These are phyloP conservation scores for Pichia californica DNA, from an alignment of 805 yeast genomes.

Conservation along the genomic window DNA sequence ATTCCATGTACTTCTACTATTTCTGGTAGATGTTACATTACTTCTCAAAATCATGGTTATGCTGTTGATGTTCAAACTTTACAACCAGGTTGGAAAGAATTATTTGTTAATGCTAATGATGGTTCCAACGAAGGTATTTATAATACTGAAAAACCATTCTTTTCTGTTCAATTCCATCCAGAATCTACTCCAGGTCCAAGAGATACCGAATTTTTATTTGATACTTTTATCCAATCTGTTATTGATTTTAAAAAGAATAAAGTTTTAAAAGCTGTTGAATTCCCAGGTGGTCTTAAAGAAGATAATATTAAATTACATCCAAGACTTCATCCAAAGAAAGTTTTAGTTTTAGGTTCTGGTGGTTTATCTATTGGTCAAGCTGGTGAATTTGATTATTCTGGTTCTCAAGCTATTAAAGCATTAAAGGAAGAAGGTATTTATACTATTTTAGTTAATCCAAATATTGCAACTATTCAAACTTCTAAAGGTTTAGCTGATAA, in stretches of 20 bases:
- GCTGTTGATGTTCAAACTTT: conserved; percentile 86
- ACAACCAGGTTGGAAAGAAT: conserved; percentile 79
- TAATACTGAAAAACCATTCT: conserved; percentile 78
- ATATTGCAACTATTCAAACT: conserved; percentile 97
- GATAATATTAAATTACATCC: conserved; percentile 77
- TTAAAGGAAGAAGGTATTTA: conserved; percentile 96
- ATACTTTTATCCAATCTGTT: conserved; percentile 82
- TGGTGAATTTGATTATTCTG: conserved; percentile 98
- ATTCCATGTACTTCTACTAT: conserved; percentile 84
- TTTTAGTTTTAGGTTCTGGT: conserved; percentile 93
- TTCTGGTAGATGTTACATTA: conserved; percentile 93
- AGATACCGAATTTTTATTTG: conserved; percentile 96
- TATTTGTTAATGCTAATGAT: conserved; percentile 93
- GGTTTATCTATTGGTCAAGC: conserved; percentile 99
- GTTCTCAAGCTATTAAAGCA: conserved; percentile 98
- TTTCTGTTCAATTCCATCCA: conserved; percentile 99
- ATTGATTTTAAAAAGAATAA: conserved; percentile 52
- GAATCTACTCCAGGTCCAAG: conserved; percentile 99
- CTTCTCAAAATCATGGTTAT: conserved; percentile 98
- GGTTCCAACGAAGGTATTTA: conserved; percentile 98
- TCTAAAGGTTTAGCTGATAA: conserved; percentile 97
- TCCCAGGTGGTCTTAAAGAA: conserved; percentile 82
- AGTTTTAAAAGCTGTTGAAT: conserved; percentile 61
- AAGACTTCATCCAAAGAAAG: conserved; percentile 79
- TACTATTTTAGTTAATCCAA: conserved; percentile 93